Conservation (phyloP, 768 basidiomycete genomes). For the Grammothele lineata region DNA sequence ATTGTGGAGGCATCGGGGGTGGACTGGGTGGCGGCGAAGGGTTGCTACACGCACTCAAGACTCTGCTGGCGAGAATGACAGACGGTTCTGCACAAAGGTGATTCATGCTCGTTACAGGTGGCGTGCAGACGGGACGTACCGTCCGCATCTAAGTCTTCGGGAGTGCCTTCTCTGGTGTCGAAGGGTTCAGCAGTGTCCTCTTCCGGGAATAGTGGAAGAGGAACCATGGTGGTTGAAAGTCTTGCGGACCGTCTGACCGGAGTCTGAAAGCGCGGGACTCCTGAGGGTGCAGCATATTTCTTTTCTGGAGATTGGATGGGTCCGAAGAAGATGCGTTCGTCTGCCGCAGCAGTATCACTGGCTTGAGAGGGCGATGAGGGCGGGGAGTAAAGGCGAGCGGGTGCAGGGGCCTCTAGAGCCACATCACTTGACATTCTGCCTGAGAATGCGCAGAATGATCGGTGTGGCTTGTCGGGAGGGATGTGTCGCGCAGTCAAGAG, state of each 20-base stretch:
- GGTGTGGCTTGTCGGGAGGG: conserved; percentile 1
- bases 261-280: conserved; percentile 25
- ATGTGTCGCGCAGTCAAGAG: conserved; percentile 1
- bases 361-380: conserved; percentile 11
- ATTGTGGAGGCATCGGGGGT: conserved; percentile 7
- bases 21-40: conserved; percentile 62
- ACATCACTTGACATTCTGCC: conserved; percentile 17
- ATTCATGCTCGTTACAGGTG: neutral
- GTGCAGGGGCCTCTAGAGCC: conserved; percentile 6
- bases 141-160: conserved; percentile 28
- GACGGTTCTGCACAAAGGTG: conserved; percentile 48
- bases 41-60: conserved; percentile 69
- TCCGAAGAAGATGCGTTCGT: conserved; percentile 46
- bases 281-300: conserved; percentile 32
- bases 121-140: conserved; percentile 23
- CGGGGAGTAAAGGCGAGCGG: conserved; percentile 8
- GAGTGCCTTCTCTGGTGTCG: conserved; percentile 19
- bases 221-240: conserved; percentile 35
- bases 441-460: neutral
- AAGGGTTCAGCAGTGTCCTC: conserved; percentile 23
- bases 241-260: conserved; percentile 49
- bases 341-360: conserved; percentile 28
- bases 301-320: conserved; percentile 52
- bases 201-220: conserved; percentile 12
- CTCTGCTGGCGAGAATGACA: conserved; percentile 58